Conservation (phyloP, 805 yeast genomes). For the Hanseniaspora clermontiae region DNA sequence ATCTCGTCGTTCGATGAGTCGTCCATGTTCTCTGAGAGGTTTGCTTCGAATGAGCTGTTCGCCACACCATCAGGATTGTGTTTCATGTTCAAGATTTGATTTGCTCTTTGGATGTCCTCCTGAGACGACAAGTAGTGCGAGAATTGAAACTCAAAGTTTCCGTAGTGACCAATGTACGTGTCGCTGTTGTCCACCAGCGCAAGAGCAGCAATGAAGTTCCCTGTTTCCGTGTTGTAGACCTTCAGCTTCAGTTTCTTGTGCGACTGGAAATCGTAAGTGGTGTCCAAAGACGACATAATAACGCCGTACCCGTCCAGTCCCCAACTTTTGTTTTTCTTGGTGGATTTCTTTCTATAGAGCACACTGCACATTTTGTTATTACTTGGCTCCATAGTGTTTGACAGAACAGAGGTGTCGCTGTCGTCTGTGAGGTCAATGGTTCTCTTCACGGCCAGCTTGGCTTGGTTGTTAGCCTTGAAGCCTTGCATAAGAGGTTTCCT, state of each 20-base stretch:
- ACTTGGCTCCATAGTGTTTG: neutral
- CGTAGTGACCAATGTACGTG: slow-evolving; percentile 13
- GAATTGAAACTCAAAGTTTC: slow-evolving; percentile 21
- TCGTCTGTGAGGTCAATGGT: neutral
- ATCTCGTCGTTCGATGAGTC: neutral
- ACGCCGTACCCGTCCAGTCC: slow-evolving; percentile 72
- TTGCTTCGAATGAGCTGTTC: neutral
- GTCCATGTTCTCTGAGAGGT: neutral
- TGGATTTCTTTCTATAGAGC: slow-evolving; percentile 59
- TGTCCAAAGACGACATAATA: slow-evolving; percentile 21
- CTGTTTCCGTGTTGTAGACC: slow-evolving; percentile 52
- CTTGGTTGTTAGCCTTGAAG: neutral
- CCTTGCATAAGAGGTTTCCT: neutral
- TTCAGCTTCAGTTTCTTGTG: slow-evolving; percentile 1
- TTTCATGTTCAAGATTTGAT: neutral
- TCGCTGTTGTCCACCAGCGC: slow-evolving; percentile 16
- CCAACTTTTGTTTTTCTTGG: slow-evolving; percentile 83
- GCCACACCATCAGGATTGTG: slow-evolving; percentile 9
- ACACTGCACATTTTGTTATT: slow-evolving; percentile 24
- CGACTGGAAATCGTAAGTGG: slow-evolving; percentile 33
- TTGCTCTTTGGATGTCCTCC: neutral
- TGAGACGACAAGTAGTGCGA: slow-evolving; percentile 10
- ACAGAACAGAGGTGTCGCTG: neutral
- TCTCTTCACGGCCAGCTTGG: neutral
- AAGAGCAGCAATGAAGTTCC: slow-evolving; percentile 27